Conservation (phyloP, 192 early-diverging fungal genomes). For the Dimargaris cristalligena region DNA sequence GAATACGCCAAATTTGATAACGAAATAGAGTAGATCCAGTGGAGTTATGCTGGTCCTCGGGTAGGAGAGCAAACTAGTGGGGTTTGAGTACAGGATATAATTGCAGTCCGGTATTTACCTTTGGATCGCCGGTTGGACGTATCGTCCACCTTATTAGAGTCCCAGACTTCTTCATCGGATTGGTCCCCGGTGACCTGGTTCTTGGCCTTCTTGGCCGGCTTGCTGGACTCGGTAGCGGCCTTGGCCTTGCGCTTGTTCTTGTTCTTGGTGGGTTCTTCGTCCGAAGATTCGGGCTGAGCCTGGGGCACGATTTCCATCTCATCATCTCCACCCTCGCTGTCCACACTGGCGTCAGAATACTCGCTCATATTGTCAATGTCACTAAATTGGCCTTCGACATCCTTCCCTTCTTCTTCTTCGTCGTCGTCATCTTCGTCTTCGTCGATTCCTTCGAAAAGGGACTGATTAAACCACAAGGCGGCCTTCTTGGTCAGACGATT, state of each 20-base stretch:
- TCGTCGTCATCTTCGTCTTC: constrained; percentile 41
- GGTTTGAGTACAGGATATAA: no score
- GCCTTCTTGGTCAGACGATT: constrained; percentile 57
- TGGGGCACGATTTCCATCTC: constrained; percentile 39
- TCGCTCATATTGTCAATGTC: no score
- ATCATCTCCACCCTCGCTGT: constrained; percentile 24
- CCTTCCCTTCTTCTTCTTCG: constrained; percentile 26
- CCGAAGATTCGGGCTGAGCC: constrained; percentile 13
- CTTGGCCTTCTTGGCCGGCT: constrained; percentile 19
- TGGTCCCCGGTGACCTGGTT: no score
- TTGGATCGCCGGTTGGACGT: no score
- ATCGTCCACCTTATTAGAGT: no score
- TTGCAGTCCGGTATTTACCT: no score
- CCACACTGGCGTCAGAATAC: no score
- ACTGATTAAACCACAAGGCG: constrained; percentile 91
- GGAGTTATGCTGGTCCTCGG: no score
- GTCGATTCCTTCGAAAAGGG: constrained; percentile 61
- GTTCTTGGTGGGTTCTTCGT: background rate
- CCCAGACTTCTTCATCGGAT: no score
- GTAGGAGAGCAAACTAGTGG: no score
- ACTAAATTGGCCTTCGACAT: constrained; percentile 23
- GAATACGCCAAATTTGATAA: no score
- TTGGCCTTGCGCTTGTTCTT: constrained; percentile 12
- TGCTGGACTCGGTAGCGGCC: constrained; percentile 26
- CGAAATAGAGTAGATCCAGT: no score